Evolutionary conservation across 345 rosid species (phyloP).

Genomic region (Citropsis articulata): DNA sequence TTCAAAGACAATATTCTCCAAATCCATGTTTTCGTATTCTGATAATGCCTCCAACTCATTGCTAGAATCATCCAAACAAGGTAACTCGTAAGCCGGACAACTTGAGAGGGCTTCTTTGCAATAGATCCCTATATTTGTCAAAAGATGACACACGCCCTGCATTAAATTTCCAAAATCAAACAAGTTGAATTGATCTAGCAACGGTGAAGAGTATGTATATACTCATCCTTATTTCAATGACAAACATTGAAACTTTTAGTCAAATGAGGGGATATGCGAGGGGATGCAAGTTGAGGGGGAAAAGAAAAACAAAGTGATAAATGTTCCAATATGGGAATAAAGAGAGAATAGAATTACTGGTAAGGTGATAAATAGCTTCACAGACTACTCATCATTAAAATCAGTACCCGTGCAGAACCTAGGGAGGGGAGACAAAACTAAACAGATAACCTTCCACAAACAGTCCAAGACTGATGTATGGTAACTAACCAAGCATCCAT

Average conservation of each 20-base stretch:
- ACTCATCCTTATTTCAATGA: neutral
- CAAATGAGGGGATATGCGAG: neutral
- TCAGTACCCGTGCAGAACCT: neutral
- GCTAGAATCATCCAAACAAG: slow-evolving; percentile 49
- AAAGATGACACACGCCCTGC: slow-evolving; percentile 90
- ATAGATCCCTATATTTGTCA: slow-evolving; percentile 66
- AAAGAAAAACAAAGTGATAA: neutral
- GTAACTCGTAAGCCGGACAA: slow-evolving; percentile 43
- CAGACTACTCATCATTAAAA: neutral
- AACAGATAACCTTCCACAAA: neutral
- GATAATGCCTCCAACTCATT: slow-evolving; percentile 48
- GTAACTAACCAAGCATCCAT: neutral
- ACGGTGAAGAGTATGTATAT: neutral
- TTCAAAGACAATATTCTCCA: slow-evolving; percentile 68
- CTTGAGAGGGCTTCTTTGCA: slow-evolving; percentile 67
- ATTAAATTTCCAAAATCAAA: slow-evolving; percentile 20
- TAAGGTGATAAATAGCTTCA: neutral
- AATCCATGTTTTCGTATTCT: slow-evolving; percentile 83
- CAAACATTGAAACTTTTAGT: neutral
- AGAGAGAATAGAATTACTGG: neutral
- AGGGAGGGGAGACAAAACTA: neutral
- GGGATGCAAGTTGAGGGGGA: neutral
- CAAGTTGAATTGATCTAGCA: neutral
- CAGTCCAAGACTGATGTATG: neutral
- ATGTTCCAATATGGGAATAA: neutral